Evolutionary conservation across 2,329 filamentous ascomycete species (phyloP).

Genomic region (Trichophaea hybrida): DNA sequence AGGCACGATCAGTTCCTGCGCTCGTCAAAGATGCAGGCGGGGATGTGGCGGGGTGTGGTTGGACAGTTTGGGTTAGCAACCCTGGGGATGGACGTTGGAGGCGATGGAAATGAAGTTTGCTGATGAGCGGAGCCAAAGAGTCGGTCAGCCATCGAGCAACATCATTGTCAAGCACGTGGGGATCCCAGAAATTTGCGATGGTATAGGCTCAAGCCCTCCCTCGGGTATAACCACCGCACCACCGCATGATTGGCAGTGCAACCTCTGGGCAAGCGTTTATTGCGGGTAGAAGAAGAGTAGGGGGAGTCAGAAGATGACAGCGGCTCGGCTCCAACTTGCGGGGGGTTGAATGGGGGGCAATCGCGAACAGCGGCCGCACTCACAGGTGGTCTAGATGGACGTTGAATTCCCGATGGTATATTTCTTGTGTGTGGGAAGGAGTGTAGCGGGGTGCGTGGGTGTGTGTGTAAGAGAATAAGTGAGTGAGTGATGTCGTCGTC

Average conservation of each 20-base stretch:
- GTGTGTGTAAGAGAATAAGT: background rate
- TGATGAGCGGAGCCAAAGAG: background rate
- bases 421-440: background rate
- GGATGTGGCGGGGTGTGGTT: conserved; percentile 2
- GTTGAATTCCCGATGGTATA: background rate
- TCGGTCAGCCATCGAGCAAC: background rate
- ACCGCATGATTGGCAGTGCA: background rate
- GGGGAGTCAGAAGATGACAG: background rate
- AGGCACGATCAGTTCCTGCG: background rate
- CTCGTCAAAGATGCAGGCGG: background rate
- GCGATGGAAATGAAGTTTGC: background rate
- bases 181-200: background rate
- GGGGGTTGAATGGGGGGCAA: background rate
- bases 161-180: background rate
- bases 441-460: background rate
- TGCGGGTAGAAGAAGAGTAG: background rate
- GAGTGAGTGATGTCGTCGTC: background rate
- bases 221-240: background rate
- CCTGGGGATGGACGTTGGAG: conserved; percentile 4
- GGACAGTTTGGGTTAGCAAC: background rate
- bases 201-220: background rate
- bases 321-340: background rate
- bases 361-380: background rate
- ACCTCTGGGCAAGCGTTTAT: background rate
- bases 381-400: background rate